A percentile compares a stretch with the other conserved stretches of the same genome.
These are phyloP conservation scores for Lichtheimia ornata DNA, from an alignment of 371 early-diverging fungal species.

Conservation along the genomic window DNA sequence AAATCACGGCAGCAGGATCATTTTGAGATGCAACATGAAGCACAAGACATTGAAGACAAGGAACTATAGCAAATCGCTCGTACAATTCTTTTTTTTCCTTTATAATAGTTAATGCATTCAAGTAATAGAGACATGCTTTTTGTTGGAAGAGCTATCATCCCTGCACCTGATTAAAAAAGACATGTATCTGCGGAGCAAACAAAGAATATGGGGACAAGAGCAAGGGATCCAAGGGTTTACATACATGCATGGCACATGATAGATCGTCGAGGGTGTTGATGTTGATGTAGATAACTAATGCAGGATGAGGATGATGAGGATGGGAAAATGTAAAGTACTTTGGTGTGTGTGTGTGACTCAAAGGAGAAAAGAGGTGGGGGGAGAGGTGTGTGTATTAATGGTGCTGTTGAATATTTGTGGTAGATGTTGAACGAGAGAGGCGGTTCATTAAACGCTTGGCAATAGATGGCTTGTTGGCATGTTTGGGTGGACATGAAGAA, in stretches of 20 bases:
- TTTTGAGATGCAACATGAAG: slow-evolving; percentile 34
- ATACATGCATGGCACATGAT: too few species aligned
- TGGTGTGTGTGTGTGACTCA: background rate
- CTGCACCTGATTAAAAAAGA: too few species aligned
- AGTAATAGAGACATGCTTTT: background rate
- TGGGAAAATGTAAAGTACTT: background rate
- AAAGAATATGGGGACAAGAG: too few species aligned
- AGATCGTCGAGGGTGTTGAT: background rate
- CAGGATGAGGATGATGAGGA: background rate
- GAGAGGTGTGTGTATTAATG: background rate
- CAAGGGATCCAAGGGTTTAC: too few species aligned
- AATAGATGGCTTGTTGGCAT: background rate
- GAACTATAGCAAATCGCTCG: slow-evolving; percentile 28
- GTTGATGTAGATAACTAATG: background rate
- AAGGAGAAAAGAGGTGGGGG: background rate
- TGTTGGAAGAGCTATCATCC: background rate
- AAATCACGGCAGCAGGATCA: slow-evolving; percentile 39
- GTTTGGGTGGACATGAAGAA: background rate
- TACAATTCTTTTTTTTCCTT: background rate
- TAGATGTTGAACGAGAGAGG: background rate
- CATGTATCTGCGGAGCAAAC: too few species aligned
- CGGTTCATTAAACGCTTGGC: background rate
- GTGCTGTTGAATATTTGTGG: background rate
- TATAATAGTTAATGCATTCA: slow-evolving; percentile 1
- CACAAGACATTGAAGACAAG: slow-evolving; percentile 48